These are phyloP conservation scores for Chaetomium fimeti DNA, from an alignment of 495 filamentous ascomycete genomes.

Conservation along the genomic window DNA sequence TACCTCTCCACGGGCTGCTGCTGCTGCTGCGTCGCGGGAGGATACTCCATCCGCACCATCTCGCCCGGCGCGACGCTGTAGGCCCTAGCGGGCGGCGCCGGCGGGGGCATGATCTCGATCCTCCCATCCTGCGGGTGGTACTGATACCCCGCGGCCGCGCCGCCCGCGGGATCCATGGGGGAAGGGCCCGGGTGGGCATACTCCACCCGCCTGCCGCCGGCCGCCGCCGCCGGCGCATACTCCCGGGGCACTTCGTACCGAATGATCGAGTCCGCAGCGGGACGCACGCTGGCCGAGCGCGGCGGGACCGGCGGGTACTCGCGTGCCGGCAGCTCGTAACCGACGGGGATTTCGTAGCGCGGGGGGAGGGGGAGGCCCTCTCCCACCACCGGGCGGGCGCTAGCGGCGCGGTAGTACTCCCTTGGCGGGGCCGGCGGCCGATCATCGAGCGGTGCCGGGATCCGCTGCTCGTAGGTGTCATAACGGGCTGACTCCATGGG, in stretches of 20 bases:
- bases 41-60: slow-evolving; percentile 37
- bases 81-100: slow-evolving; percentile 33
- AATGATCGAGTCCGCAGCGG: slow-evolving; percentile 9
- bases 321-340: slow-evolving; percentile 33
- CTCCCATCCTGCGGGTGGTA: slow-evolving; percentile 32
- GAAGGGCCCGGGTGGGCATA: slow-evolving; percentile 32
- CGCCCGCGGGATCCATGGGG: not conserved
- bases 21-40: slow-evolving; percentile 31
- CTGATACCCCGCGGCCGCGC: slow-evolving; percentile 16
- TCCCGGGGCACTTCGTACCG: slow-evolving; percentile 31
- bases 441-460: slow-evolving; percentile 33
- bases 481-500: slow-evolving; percentile 22
- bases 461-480: slow-evolving; percentile 37
- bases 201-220: slow-evolving; percentile 38
- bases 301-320: slow-evolving; percentile 31
- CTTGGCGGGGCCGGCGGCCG: slow-evolving; percentile 32
- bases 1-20: slow-evolving; percentile 30
- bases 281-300: slow-evolving; percentile 34
- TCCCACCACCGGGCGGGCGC: slow-evolving; percentile 50
- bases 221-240: slow-evolving; percentile 15
- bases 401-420: slow-evolving; percentile 51
- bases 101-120: slow-evolving; percentile 41
- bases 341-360: slow-evolving; percentile 51
- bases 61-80: slow-evolving; percentile 45
- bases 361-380: slow-evolving; percentile 15